Percentiles rank a stretch among this genome's conserved stretches.
Conservation (phyloP, 129 eudicot species). For the Ambrosia trifida region DNA sequence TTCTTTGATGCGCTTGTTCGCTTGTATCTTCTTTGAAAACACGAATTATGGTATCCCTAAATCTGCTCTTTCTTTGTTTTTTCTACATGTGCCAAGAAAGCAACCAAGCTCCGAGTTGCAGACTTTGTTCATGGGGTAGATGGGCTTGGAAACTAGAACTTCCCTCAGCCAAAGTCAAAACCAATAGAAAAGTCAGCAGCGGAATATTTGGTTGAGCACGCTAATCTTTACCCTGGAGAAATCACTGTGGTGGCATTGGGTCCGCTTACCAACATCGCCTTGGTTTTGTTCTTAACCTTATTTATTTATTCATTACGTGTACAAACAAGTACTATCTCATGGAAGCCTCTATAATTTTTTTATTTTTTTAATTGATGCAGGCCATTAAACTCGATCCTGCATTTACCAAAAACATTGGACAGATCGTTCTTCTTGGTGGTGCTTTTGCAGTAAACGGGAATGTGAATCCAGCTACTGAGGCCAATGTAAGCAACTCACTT, state of each 20-base stretch:
- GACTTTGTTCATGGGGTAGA: constrained; percentile 93
- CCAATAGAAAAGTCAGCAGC: constrained; percentile 85
- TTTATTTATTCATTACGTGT: not conserved
- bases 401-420: constrained; percentile 67
- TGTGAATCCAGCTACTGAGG: constrained; percentile 96
- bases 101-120: constrained; percentile 94
- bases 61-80: not conserved
- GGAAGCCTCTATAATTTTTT: constrained; percentile 5
- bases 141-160: constrained; percentile 98
- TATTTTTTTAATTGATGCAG: constrained; percentile 36
- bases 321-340: not conserved
- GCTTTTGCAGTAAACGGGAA: constrained; percentile 95
- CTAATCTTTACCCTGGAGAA: constrained; percentile 77
- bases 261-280: constrained; percentile 89
- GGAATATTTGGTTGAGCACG: constrained; percentile 72
- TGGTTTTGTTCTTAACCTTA: constrained; percentile 49
- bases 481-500: constrained; percentile 66
- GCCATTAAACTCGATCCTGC: constrained; percentile 81
- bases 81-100: constrained; percentile 55
- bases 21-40: constrained; percentile 11
- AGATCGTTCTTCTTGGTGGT: constrained; percentile 94
- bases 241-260: constrained; percentile 92
- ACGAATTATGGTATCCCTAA: not conserved
- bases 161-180: constrained; percentile 88
- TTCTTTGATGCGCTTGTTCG: not conserved